A percentile compares a stretch with the other conserved stretches of the same genome.
Evolutionary conservation across 2,329 filamentous ascomycete species (phyloP).

Genomic region (Metarhizium guizhouense): DNA sequence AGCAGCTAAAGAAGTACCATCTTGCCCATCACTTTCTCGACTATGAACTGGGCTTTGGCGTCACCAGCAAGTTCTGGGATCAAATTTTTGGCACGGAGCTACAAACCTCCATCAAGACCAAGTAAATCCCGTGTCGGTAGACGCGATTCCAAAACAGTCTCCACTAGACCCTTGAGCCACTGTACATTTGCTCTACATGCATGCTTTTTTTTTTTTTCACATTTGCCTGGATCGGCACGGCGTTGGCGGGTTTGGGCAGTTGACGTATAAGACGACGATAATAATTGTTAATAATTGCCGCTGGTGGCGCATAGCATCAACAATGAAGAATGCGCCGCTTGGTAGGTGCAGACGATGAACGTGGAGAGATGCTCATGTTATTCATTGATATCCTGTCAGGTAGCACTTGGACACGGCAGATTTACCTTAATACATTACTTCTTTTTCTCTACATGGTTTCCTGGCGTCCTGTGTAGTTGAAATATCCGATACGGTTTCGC

Average conservation of each 20-base stretch:
- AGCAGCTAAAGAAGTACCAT: constrained; percentile 92
- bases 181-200: constrained; percentile 8
- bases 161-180: background rate
- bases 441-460: background rate
- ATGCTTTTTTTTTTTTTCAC: background rate
- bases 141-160: background rate
- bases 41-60: constrained; percentile 94
- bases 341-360: background rate
- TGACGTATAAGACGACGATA: background rate
- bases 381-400: background rate
- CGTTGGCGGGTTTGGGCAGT: constrained; percentile 4
- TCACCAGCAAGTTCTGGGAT: constrained; percentile 96
- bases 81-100: constrained; percentile 84
- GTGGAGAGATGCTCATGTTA: background rate
- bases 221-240: constrained; percentile 4
- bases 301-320: background rate
- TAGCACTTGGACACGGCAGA: background rate
- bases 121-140: constrained; percentile 12
- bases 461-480: too few species aligned
- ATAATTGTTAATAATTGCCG: background rate
- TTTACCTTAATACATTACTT: background rate
- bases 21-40: constrained; percentile 96
- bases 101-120: constrained; percentile 23
- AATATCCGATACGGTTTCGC: too few species aligned
- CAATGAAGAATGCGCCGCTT: background rate